Percentiles rank a stretch among this genome's conserved stretches.
These are phyloP conservation scores for Epichloe brachyelytri DNA, from an alignment of 2,329 filamentous ascomycete genomes.

Conservation along the genomic window DNA sequence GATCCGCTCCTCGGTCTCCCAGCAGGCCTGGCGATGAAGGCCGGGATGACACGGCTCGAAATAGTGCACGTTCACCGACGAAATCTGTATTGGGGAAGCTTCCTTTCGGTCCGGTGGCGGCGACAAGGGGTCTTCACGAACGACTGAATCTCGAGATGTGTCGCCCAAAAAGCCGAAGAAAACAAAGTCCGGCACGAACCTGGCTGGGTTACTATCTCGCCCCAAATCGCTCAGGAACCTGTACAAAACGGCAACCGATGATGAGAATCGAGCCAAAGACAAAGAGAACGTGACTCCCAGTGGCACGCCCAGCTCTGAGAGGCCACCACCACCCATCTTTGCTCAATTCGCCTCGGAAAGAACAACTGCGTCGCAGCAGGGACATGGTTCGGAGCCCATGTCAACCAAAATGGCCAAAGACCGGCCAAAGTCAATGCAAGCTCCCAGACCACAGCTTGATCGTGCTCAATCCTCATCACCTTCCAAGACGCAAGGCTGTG, in stretches of 20 bases:
- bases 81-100: slow-evolving; percentile 22
- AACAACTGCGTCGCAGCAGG: background rate
- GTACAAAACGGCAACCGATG: slow-evolving; percentile 39
- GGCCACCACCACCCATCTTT: slow-evolving; percentile 62
- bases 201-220: slow-evolving; percentile 63
- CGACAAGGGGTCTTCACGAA: slow-evolving; percentile 20
- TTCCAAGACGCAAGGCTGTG: slow-evolving; percentile 13
- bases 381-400: background rate
- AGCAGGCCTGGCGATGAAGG: slow-evolving; percentile 23
- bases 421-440: slow-evolving; percentile 40
- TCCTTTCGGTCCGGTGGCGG: slow-evolving; percentile 28
- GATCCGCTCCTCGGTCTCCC: slow-evolving; percentile 25
- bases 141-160: slow-evolving; percentile 29
- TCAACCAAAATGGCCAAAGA: slow-evolving; percentile 20
- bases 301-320: slow-evolving; percentile 10
- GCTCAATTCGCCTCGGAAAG: slow-evolving; percentile 48
- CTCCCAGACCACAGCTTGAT: slow-evolving; percentile 12
- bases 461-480: slow-evolving; percentile 9
- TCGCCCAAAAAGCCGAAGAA: slow-evolving; percentile 57
- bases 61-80: slow-evolving; percentile 7
- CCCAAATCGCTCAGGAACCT: slow-evolving; percentile 61
- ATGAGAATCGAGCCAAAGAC: slow-evolving; percentile 44
- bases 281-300: slow-evolving; percentile 70
- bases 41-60: slow-evolving; percentile 13
- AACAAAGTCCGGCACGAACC: slow-evolving; percentile 69